Conservation (phyloP, 495 filamentous ascomycete species). For the Aspergillus funiculosus region DNA sequence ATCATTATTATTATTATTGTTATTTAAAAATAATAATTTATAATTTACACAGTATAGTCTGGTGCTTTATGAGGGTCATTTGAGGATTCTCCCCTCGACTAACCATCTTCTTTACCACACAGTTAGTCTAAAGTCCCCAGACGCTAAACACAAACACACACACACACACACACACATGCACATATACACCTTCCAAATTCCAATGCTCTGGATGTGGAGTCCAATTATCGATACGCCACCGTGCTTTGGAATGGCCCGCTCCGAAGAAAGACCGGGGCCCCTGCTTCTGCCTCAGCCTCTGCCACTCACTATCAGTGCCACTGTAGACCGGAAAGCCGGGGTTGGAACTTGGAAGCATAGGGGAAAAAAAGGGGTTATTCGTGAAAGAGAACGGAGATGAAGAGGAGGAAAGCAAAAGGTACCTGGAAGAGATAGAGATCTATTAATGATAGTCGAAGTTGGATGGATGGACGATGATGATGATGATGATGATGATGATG, state of each 20-base stretch:
- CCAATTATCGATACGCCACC: conserved; percentile 19
- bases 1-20: not conserved
- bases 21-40: not conserved
- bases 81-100: not conserved
- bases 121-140: not conserved
- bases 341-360: conserved; percentile 3
- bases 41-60: not conserved
- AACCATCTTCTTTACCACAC: not conserved
- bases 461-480: not conserved
- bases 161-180: too few relatives aligned
- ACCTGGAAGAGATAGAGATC: conserved; percentile 10
- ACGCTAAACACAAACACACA: not conserved
- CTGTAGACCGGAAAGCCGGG: conserved; percentile 5
- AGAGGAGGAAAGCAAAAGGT: not conserved
- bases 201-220: conserved; percentile 11
- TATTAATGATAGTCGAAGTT: conserved; percentile 18
- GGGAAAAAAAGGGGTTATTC: too few relatives aligned
- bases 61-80: not conserved
- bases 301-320: conserved; percentile 14
- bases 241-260: conserved; percentile 13
- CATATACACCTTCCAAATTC: too few relatives aligned
- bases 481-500: too few relatives aligned
- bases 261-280: conserved; percentile 18
- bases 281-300: conserved; percentile 6
- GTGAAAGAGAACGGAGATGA: too few relatives aligned